These are phyloP conservation scores for Magnolia sinica DNA, from an alignment of 164 flowering plant genomes.

Conservation along the genomic window DNA sequence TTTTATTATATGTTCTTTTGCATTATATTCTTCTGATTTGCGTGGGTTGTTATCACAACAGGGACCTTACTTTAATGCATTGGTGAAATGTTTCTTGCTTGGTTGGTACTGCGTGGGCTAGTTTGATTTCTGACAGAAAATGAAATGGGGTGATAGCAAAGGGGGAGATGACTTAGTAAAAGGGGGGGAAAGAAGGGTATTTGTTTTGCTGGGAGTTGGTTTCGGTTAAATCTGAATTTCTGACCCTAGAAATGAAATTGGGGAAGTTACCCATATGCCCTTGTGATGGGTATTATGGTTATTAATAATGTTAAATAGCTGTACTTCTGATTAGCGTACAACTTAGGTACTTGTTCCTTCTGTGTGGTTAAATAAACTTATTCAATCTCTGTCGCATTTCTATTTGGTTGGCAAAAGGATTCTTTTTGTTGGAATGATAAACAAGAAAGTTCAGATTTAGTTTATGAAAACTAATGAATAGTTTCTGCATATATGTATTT, in stretches of 20 bases:
- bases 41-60: slow-evolving; percentile 9
- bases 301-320: background rate
- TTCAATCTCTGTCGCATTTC: background rate
- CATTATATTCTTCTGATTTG: slow-evolving; percentile 1
- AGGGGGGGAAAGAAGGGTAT: background rate
- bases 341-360: background rate
- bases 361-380: background rate
- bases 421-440: too few relatives aligned
- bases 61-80: slow-evolving; percentile 15
- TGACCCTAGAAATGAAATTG: background rate
- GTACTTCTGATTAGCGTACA: background rate
- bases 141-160: background rate
- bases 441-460: too few relatives aligned
- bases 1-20: slow-evolving; percentile 1
- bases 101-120: background rate
- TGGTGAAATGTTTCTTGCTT: background rate
- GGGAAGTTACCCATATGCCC: slow-evolving; percentile 35
- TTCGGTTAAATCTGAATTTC: slow-evolving; percentile 16
- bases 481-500: too few relatives aligned
- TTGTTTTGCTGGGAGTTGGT: slow-evolving; percentile 20
- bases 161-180: slow-evolving; percentile 8
- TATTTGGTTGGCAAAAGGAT: too few relatives aligned
- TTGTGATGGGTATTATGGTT: slow-evolving; percentile 2
- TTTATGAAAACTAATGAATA: too few relatives aligned
- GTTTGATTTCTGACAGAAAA: slow-evolving; percentile 14